A percentile compares a stretch with the other conserved stretches of the same genome.
phyloP scores from a whole-genome alignment of 495 filamentous ascomycete genomes.

The Podospora australis region DNA sequence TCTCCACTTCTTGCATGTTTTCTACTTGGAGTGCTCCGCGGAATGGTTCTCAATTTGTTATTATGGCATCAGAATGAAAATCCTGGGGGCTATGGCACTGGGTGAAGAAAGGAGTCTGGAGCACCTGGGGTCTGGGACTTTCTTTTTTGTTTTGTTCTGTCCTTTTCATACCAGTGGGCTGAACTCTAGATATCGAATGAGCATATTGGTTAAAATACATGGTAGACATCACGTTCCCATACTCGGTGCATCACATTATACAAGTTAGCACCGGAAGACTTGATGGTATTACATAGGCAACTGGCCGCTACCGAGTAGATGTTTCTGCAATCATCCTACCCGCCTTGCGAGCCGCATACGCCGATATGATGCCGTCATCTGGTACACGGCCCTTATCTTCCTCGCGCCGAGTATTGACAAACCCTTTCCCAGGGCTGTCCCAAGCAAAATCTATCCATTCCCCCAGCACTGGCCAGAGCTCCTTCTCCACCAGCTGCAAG shows the following conservation, averaged over 20 bases:
- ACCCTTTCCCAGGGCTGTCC: slow-evolving; percentile 57
- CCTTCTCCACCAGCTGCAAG: slow-evolving; percentile 50
- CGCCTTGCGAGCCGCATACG: slow-evolving; percentile 14
- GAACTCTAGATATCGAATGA: slow-evolving; percentile 4
- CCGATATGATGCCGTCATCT: slow-evolving; percentile 22
- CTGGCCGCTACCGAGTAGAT: too few species aligned
- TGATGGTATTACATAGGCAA: too few species aligned
- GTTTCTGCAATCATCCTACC: too few species aligned
- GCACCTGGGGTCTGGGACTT: not conserved
- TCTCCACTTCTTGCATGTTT: not conserved
- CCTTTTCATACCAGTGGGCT: not conserved
- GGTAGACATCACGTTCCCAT: too few species aligned
- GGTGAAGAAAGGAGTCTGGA: slow-evolving; percentile 10
- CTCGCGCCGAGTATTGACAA: slow-evolving; percentile 44
- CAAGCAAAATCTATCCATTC: slow-evolving; percentile 69
- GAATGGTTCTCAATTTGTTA: not conserved
- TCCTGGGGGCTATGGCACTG: too few species aligned
- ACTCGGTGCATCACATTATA: too few species aligned
- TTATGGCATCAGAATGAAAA: slow-evolving; percentile 6
- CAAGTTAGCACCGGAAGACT: too few species aligned
- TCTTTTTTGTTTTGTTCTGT: slow-evolving; percentile 1
- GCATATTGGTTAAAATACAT: too few species aligned
- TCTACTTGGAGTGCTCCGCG: not conserved
- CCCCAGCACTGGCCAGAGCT: slow-evolving; percentile 57
- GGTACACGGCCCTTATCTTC: slow-evolving; percentile 21